phyloP scores from a whole-genome alignment of 345 rosid species.

The Sisymbrium altissimum region DNA sequence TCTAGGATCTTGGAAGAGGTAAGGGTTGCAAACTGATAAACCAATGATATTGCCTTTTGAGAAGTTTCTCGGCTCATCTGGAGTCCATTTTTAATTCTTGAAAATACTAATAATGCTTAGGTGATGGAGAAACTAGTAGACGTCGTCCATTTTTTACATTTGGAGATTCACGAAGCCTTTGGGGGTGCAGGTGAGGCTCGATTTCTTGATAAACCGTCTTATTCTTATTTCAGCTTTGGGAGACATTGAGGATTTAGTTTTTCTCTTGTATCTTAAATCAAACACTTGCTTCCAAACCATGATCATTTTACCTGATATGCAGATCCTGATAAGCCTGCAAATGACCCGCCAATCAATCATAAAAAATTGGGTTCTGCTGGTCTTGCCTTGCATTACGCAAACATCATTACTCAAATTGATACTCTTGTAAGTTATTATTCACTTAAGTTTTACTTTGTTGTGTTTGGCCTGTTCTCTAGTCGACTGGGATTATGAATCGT shows the following conservation, averaged over 20 bases:
- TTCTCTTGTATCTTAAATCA: conserved; percentile 14
- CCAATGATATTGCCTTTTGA: background rate
- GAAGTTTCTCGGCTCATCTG: background rate
- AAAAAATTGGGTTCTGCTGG: conserved; percentile 86
- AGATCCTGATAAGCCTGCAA: conserved; percentile 56
- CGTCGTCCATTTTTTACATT: conserved; percentile 86
- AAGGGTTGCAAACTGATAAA: conserved; percentile 10
- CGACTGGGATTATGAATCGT: background rate
- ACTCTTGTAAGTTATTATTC: conserved; percentile 69
- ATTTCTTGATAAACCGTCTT: conserved; percentile 1
- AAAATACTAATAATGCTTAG: conserved; percentile 35
- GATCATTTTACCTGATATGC: conserved; percentile 32
- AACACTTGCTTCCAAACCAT: background rate
- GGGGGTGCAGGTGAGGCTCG: conserved; percentile 67
- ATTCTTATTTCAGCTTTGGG: background rate
- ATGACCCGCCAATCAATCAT: conserved; percentile 40
- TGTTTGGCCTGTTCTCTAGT: conserved; percentile 3
- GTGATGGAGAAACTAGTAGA: conserved; percentile 98
- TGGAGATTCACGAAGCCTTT: conserved; percentile 90
- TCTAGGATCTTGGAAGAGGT: conserved; percentile 97
- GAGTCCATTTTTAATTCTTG: conserved; percentile 17
- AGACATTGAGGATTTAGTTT: background rate
- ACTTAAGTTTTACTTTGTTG: background rate
- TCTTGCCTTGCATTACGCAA: conserved; percentile 97
- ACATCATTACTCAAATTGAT: conserved; percentile 87